Evolutionary conservation across 345 rosid species (phyloP).

Genomic region (Aethionema arabicum): DNA sequence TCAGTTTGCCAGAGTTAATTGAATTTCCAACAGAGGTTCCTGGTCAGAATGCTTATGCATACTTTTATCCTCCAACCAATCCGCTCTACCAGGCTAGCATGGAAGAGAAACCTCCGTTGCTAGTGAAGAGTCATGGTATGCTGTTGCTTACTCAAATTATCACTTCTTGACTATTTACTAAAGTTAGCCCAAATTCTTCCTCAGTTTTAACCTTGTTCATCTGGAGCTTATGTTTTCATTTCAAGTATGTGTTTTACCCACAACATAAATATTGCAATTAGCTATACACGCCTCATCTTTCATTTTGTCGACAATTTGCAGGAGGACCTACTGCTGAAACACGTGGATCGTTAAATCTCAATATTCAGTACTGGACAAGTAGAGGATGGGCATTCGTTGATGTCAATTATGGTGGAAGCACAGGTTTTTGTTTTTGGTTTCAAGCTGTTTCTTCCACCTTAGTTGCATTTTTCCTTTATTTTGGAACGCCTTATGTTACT

Average conservation of each 20-base stretch:
- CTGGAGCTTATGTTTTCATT: neutral
- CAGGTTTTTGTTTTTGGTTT: slow-evolving; percentile 56
- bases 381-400: slow-evolving; percentile 98
- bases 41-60: slow-evolving; percentile 87
- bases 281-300: slow-evolving; percentile 10
- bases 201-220: slow-evolving; percentile 11
- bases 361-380: slow-evolving; percentile 94
- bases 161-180: neutral
- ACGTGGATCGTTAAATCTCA: slow-evolving; percentile 65
- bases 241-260: neutral
- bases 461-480: neutral
- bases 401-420: slow-evolving; percentile 99
- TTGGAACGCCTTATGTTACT: neutral
- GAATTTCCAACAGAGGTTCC: slow-evolving; percentile 89
- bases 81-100: slow-evolving; percentile 54
- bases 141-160: neutral
- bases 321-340: slow-evolving; percentile 95
- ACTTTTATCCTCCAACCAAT: slow-evolving; percentile 80
- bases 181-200: neutral
- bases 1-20: slow-evolving; percentile 79
- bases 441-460: slow-evolving; percentile 16
- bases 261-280: neutral
- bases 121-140: slow-evolving; percentile 91
- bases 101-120: slow-evolving; percentile 85
- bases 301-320: slow-evolving; percentile 34